Evolutionary conservation across 1,284 basidiomycete species (phyloP).

Genomic region (Leccinum proliferum): DNA sequence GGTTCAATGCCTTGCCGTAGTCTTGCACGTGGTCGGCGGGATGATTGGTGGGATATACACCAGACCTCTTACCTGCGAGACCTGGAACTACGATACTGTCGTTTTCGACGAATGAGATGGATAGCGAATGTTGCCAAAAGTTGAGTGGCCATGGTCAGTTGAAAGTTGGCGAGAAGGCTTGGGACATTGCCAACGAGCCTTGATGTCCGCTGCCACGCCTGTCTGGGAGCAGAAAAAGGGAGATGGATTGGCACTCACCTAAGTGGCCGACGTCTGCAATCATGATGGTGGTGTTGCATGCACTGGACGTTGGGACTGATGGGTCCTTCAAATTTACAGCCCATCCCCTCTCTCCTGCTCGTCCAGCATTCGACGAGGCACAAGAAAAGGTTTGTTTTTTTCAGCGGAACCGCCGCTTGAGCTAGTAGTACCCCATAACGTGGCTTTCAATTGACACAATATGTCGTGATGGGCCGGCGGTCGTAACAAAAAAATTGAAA

Average conservation of each 20-base stretch:
- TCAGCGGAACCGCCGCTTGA: no score
- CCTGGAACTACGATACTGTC: constrained; percentile 62
- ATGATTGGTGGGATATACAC: background rate
- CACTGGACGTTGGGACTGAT: constrained; percentile 51
- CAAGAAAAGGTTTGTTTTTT: no score
- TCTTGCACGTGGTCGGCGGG: constrained; percentile 48
- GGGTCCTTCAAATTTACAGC: no score
- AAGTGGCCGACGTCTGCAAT: constrained; percentile 52
- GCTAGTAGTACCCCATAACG: no score
- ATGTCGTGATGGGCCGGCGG: no score
- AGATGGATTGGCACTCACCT: constrained; percentile 33
- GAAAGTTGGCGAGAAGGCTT: constrained; percentile 6
- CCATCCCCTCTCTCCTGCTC: no score
- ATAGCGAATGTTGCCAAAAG: constrained; percentile 24
- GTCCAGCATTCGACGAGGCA: no score
- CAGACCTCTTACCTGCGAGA: constrained; percentile 46
- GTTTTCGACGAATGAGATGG: constrained; percentile 38
- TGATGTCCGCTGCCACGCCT: constrained; percentile 16
- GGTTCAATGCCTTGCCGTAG: constrained; percentile 62
- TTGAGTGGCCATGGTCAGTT: constrained; percentile 22
- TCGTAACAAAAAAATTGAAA: no score
- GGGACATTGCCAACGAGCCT: constrained; percentile 18
- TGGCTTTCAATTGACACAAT: no score
- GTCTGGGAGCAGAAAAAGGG: constrained; percentile 5
- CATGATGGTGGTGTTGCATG: constrained; percentile 33